Base-by-base conservation (phyloP, 176 grass and related monocot genomes). In the Ensete ventricosum region DNA sequence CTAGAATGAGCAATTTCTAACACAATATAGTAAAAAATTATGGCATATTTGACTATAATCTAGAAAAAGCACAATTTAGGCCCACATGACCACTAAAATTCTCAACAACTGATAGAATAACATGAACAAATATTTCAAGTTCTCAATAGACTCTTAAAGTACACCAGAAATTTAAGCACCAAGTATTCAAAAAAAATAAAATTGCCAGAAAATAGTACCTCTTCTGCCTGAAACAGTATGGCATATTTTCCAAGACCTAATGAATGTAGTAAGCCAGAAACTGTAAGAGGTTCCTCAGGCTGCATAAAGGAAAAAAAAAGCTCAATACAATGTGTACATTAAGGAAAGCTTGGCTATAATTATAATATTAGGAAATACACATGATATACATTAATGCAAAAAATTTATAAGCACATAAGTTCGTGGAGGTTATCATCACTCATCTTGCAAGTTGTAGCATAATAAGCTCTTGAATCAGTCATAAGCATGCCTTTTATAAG, bases 161-260 rank as follows among this genome's bases (percentile, higher is more conserved):
- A 43, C 4, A 43, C 67, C 19, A 50, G 6, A 17, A 27, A 69
- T 49, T 69, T 69, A 17, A 43, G 3, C 7, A 49, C 3, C 1
- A 75, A 75, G 50, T 11, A 50, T 43, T 13, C 3, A 1, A 16
- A 55, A 64, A 64, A 62, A 62, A 27, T n/a, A n/a, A 14, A 64
- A 22, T 51, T 10, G 52, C 68, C 77, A 62, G 19, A 60, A 52
- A 29, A 51, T 8, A 60, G 5, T 88, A 99, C 96, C 96, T 99
- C 96, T 78, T 99, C 96, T 68, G 84, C 88, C 82, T 94, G 83
- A 89, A 99, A 99, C 53, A 89, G 76, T 70, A 94, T 52, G 24
- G 17, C 60, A 87, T 99, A 99, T 82, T 88, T 99, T 73, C 88
- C 86, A 63, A 99, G 84, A 9, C 88, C 96, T 54, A 99, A 53